A percentile compares a stretch with the other conserved stretches of the same genome.
Evolutionary conservation across 345 rosid species (phyloP).

Genomic region (Pistacia integerrima): DNA sequence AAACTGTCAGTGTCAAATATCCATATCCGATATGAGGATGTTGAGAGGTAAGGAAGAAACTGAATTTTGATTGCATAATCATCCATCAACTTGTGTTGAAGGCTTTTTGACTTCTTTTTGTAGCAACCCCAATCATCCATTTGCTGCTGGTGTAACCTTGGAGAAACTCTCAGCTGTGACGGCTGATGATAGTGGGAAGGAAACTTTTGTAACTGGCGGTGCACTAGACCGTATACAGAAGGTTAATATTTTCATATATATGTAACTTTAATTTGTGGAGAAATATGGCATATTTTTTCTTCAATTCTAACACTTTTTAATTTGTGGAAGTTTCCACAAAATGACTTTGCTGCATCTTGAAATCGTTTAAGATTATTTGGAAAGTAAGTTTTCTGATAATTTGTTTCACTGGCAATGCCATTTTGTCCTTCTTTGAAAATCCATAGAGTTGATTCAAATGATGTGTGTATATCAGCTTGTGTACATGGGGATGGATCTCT

Average conservation of each 20-base stretch:
- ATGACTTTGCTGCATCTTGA: neutral
- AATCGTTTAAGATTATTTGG: neutral
- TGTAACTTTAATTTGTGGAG: neutral
- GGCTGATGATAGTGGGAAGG: constrained; percentile 83
- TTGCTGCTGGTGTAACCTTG: constrained; percentile 84
- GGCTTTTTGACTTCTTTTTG: constrained; percentile 21
- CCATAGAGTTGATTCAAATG: neutral
- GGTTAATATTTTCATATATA: constrained; percentile 41
- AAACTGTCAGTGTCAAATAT: constrained; percentile 96
- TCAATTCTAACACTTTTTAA: constrained; percentile 2
- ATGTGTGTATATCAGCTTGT: neutral
- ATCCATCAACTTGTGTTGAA: constrained; percentile 11
- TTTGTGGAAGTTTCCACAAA: neutral
- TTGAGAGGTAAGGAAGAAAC: constrained; percentile 67
- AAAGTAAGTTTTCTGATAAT: no score
- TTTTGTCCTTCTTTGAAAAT: no score
- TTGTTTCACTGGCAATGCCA: no score
- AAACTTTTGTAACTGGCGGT: constrained; percentile 86
- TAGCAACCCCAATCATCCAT: constrained; percentile 92
- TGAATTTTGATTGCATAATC: constrained; percentile 3
- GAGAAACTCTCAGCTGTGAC: constrained; percentile 95
- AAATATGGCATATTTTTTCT: no score
- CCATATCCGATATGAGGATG: constrained; percentile 96
- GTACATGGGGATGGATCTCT: neutral
- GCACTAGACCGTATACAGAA: constrained; percentile 75